A percentile compares a stretch with the other conserved stretches of the same genome.
Evolutionary conservation across 768 basidiomycete genomes (phyloP).

Genomic region (Mycena capillaripes): DNA sequence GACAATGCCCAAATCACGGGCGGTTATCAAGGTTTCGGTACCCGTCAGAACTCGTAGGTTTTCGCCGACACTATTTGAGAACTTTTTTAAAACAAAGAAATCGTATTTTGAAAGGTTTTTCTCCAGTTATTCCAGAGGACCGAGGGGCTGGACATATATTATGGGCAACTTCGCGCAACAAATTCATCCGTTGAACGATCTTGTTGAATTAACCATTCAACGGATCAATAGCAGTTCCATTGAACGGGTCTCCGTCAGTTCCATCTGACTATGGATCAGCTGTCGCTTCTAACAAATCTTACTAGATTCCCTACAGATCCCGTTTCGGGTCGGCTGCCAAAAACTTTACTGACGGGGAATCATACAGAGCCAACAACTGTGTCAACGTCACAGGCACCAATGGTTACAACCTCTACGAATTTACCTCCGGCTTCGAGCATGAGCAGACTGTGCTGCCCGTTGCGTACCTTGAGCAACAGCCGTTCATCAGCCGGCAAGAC

Average conservation of each 20-base stretch:
- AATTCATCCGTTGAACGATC: conserved; percentile 65
- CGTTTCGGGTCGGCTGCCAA: conserved; percentile 60
- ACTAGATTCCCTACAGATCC: conserved; percentile 71
- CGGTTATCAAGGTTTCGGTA: conserved; percentile 65
- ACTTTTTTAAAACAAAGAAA: not conserved
- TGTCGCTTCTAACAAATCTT: not conserved
- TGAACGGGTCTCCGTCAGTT: conserved; percentile 62
- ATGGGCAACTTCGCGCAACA: conserved; percentile 71
- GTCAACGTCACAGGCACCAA: conserved; percentile 64
- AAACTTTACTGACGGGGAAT: conserved; percentile 62
- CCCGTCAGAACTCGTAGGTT: conserved; percentile 62
- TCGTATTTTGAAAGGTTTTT: conserved; percentile 57
- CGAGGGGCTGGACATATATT: conserved; percentile 56
- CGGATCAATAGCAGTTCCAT: conserved; percentile 52
- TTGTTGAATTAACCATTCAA: conserved; percentile 61
- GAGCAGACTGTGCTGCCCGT: conserved; percentile 42
- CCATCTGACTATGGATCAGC: not conserved
- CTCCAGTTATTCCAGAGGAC: conserved; percentile 56
- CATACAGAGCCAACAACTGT: conserved; percentile 69
- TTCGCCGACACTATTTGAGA: not conserved
- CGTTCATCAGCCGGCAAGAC: conserved; percentile 47
- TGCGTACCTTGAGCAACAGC: conserved; percentile 57
- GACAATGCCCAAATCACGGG: conserved; percentile 66
- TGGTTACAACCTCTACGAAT: conserved; percentile 54
- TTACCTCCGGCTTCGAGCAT: conserved; percentile 25